phyloP scores from a whole-genome alignment of 345 rosid species.

The Populus deltoides region DNA sequence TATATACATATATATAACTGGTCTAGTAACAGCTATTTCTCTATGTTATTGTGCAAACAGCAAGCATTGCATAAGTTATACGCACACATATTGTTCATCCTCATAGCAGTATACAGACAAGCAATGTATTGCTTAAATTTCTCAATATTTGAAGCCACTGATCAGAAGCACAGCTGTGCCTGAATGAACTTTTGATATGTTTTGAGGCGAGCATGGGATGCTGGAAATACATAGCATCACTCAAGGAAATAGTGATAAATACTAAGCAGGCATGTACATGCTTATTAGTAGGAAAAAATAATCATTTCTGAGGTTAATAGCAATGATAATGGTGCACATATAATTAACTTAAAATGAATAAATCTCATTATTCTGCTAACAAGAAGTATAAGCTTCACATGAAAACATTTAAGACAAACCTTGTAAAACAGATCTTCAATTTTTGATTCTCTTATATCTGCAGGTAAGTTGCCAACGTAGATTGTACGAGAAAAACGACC shows the following conservation, averaged over 20 bases:
- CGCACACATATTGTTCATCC: neutral
- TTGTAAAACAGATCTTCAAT: constrained; percentile 93
- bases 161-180: neutral
- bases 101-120: neutral
- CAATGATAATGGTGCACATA: neutral
- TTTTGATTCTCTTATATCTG: constrained; percentile 81
- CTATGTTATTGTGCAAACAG: neutral
- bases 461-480: constrained; percentile 94
- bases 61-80: neutral
- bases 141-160: neutral
- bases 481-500: constrained; percentile 95
- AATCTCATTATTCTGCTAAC: neutral
- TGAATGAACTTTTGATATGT: neutral
- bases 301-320: neutral
- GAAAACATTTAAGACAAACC: constrained; percentile 43
- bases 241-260: neutral
- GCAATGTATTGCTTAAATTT: neutral
- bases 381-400: neutral
- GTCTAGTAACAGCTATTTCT: neutral
- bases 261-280: neutral
- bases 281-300: neutral
- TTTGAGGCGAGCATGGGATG: neutral
- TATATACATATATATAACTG: neutral
- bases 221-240: neutral
- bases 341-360: neutral